Base-by-base conservation (phyloP, 2,329 filamentous ascomycete species). In the Xylaria sp. region DNA sequence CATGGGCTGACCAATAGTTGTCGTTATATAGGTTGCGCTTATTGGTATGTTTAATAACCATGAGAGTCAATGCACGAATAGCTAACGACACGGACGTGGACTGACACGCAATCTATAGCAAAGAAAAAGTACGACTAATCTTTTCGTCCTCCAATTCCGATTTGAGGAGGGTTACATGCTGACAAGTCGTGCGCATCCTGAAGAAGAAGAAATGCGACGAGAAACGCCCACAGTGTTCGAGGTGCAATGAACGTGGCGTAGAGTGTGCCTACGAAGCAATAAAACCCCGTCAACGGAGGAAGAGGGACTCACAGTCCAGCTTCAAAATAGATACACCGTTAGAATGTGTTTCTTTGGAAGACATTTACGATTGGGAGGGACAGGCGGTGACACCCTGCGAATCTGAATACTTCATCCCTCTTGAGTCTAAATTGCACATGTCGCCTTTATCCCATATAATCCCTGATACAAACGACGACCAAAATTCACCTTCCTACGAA, bases 171-270 rank as follows among this genome's bases (percentile, higher is more conserved):
- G 47, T 57, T 47, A 12, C 13, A 57, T 54, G 50, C 68, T 71
- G 29, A 70, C 57, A 27, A 18, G 40, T 32, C 27, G 40, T 48
- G 32, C 42, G 47, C 9, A 48, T 60, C 35, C 35, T 32, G 53
- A 68, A 88, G 86, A 88, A 88, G 76, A 88, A 88, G 76, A 88
- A 88, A 78, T 88, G 86, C 72, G 84, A 88, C 73, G 86, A 88
- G 75, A 79, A 76, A 40, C 83, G 85, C 8, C 86, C 86, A 2
- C 78, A 80, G 54, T 88, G 86, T 73, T 79, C 82, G 25, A 84
- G 86, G 48, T 88, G 86, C 75, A 72, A 78, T 50, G 86, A 88
- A 75, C 81, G 83, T 48, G 80, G 80, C 59, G 79, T 84, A 54
- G 80, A 83, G 25, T 88, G 86, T 72, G 76, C 80, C 2, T 88